phyloP scores from a whole-genome alignment of 83 land plant genomes.

The Picea abies region DNA sequence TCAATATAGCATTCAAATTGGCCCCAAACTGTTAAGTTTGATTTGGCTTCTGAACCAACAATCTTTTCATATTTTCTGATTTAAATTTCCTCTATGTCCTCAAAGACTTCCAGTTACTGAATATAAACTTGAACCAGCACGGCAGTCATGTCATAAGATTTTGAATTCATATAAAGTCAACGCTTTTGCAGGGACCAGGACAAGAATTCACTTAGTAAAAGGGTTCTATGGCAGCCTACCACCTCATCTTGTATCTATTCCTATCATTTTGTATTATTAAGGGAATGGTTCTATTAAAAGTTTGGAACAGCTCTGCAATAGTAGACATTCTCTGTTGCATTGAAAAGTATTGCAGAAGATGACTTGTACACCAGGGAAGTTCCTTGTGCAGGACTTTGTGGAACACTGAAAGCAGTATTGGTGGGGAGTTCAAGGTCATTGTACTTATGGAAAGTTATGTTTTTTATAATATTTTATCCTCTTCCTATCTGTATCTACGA shows the following conservation, averaged over 20 bases:
- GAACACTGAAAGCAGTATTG: neutral
- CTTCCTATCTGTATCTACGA: neutral
- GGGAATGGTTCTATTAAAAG: neutral
- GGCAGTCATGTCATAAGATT: neutral
- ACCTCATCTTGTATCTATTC: neutral
- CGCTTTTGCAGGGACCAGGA: conserved; percentile 1
- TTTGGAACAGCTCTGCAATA: neutral
- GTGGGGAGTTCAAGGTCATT: neutral
- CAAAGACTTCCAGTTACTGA: neutral
- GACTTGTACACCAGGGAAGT: neutral
- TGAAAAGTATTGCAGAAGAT: neutral
- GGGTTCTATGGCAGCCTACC: neutral
- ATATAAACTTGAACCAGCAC: neutral
- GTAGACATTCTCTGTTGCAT: neutral
- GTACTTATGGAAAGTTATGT: neutral
- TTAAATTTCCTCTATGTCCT: neutral
- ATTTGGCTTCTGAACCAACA: neutral
- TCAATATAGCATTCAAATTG: neutral
- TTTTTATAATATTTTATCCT: neutral
- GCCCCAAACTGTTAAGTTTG: neutral
- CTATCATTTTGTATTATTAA: neutral
- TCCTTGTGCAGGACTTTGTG: neutral
- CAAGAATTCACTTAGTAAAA: neutral
- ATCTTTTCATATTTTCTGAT: neutral
- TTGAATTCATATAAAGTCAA: neutral